These are phyloP conservation scores for Rusavskia elegans DNA, from an alignment of 495 filamentous ascomycete species.

Conservation along the genomic window DNA sequence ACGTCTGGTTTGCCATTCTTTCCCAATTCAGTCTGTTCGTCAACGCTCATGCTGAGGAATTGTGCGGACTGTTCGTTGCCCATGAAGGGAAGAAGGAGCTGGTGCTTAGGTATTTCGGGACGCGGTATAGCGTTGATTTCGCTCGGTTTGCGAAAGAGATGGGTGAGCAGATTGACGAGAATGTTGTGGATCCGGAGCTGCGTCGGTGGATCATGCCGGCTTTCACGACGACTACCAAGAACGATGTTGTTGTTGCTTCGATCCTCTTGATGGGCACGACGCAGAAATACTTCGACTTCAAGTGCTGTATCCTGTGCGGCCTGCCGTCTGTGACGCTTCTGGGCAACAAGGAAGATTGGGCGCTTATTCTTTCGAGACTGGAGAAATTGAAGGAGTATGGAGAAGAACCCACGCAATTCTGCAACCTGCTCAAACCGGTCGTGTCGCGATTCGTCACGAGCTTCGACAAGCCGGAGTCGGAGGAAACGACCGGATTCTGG, in stretches of 20 bases:
- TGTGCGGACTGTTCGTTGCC: conserved; percentile 26
- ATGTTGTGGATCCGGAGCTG: conserved; percentile 20
- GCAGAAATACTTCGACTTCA: conserved; percentile 25
- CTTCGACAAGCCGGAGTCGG: conserved; percentile 12
- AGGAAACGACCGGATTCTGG: conserved; percentile 25
- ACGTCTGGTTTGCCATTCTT: conserved; percentile 44
- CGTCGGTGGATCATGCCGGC: conserved; percentile 24
- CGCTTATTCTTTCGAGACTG: conserved; percentile 15
- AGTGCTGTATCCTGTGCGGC: conserved; percentile 17
- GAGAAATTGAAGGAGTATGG: conserved; percentile 24
- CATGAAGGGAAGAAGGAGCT: conserved; percentile 30
- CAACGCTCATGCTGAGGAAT: conserved; percentile 28
- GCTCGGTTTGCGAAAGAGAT: conserved; percentile 13
- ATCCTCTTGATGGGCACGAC: conserved; percentile 29
- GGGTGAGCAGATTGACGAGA: conserved; percentile 17
- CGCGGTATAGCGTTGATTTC: conserved; percentile 9
- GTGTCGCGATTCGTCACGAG: conserved; percentile 11
- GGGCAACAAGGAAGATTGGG: conserved; percentile 26
- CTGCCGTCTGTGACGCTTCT: conserved; percentile 34
- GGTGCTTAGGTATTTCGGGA: conserved; percentile 16
- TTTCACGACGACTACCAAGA: conserved; percentile 25
- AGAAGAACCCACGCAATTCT: conserved; percentile 17
- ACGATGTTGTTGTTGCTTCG: conserved; percentile 18
- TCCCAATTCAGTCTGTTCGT: conserved; percentile 37
- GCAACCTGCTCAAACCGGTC: conserved; percentile 12